Percentiles rank a stretch among this genome's conserved stretches.
These are phyloP conservation scores for Alternaria ventricosa DNA, from an alignment of 2,329 filamentous ascomycete genomes.

Conservation along the genomic window DNA sequence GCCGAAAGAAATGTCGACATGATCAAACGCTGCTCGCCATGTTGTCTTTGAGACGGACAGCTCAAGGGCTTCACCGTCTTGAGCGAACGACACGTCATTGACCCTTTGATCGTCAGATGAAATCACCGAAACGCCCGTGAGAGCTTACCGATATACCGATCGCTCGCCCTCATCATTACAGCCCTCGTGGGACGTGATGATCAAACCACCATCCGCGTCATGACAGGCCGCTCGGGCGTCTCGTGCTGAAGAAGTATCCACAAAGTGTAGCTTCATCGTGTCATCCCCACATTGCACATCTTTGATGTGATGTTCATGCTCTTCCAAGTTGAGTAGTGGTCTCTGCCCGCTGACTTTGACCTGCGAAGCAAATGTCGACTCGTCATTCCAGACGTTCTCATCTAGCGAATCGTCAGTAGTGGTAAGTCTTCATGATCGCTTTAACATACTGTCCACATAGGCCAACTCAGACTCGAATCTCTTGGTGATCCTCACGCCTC, in stretches of 20 bases:
- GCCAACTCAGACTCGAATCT: conserved; percentile 37
- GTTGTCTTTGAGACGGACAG: conserved; percentile 29
- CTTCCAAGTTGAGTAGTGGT: conserved; percentile 45
- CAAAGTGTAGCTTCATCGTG: conserved; percentile 40
- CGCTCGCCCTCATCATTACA: conserved; percentile 49
- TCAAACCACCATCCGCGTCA: conserved; percentile 29
- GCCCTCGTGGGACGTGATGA: conserved; percentile 47
- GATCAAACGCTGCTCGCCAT: conserved; percentile 41
- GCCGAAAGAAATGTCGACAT: conserved; percentile 40
- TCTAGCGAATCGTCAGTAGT: conserved; percentile 15
- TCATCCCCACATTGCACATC: conserved; percentile 36
- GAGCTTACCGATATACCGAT: conserved; percentile 40
- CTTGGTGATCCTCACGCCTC: conserved; percentile 34
- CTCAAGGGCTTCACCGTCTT: conserved; percentile 35
- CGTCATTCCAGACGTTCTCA: conserved; percentile 31
- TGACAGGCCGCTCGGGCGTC: conserved; percentile 37
- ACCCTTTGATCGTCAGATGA: conserved; percentile 24
- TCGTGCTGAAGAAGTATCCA: conserved; percentile 27
- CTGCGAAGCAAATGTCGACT: conserved; percentile 44
- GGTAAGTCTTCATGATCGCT: too few relatives aligned
- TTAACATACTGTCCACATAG: conserved; percentile 43
- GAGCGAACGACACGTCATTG: conserved; percentile 24
- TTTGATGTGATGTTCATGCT: conserved; percentile 44
- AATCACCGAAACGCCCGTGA: not conserved
- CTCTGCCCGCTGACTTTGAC: conserved; percentile 41